Conservation (phyloP, 371 early-diverging fungal genomes). For the Sporodiniella umbellata region DNA sequence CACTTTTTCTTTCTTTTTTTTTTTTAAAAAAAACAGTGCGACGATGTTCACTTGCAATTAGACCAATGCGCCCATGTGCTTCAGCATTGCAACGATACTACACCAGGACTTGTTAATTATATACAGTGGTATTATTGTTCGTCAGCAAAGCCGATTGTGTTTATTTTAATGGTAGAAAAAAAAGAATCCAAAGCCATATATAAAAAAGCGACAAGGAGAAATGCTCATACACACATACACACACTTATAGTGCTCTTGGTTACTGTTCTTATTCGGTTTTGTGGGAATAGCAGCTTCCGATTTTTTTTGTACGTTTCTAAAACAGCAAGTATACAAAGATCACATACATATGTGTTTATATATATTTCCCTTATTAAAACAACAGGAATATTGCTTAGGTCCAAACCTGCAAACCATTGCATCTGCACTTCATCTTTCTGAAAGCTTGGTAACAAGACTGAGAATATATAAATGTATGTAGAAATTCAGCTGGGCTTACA, state of each 20-base stretch:
- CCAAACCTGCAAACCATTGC: slow-evolving; percentile 69
- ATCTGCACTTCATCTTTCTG: slow-evolving; percentile 55
- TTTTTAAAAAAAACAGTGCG: slow-evolving; percentile 47
- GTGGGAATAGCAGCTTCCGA: slow-evolving; percentile 72
- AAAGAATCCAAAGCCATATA: neutral
- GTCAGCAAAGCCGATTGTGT: slow-evolving; percentile 33
- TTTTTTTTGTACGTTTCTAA: slow-evolving; percentile 55
- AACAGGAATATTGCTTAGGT: slow-evolving; percentile 23
- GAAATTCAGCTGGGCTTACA: neutral
- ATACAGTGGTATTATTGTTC: slow-evolving; percentile 62
- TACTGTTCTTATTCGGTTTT: slow-evolving; percentile 63
- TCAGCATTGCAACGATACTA: slow-evolving; percentile 49
- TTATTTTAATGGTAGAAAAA: slow-evolving; percentile 41
- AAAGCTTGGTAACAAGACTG: slow-evolving; percentile 59
- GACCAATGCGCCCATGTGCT: slow-evolving; percentile 57
- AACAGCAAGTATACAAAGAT: too few relatives aligned
- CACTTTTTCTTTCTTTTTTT: too few relatives aligned
- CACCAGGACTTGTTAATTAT: slow-evolving; percentile 60
- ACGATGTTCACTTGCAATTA: slow-evolving; percentile 46
- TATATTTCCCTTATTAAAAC: too few relatives aligned
- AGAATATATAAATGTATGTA: neutral
- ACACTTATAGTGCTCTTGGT: slow-evolving; percentile 45
- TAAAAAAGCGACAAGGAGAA: neutral
- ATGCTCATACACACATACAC: neutral
- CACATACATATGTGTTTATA: too few relatives aligned